Conservation (phyloP, 164 flowering plant species). For the Umbilicus rupestris region DNA sequence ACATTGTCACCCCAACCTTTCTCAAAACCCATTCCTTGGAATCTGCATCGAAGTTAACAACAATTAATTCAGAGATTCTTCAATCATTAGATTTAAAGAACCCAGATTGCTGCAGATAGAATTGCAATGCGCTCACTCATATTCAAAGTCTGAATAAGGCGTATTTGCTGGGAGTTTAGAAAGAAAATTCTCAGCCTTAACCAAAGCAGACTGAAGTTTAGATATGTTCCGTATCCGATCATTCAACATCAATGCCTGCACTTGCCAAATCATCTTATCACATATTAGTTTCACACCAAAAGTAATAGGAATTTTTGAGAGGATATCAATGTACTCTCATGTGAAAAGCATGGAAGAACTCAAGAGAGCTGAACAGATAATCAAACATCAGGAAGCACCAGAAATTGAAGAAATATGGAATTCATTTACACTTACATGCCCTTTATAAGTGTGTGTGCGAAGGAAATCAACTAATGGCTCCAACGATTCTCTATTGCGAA, state of each 20-base stretch:
- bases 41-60: conserved; percentile 23
- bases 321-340: background rate
- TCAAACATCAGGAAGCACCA: background rate
- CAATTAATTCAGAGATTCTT: background rate
- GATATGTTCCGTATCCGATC: conserved; percentile 65
- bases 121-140: conserved; percentile 36
- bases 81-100: background rate
- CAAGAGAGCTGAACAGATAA: background rate
- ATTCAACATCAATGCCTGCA: conserved; percentile 84
- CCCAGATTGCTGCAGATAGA: background rate
- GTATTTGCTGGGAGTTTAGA: conserved; percentile 54
- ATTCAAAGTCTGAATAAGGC: conserved; percentile 70
- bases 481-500: conserved; percentile 68
- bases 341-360: background rate
- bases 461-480: conserved; percentile 91
- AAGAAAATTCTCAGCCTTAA: conserved; percentile 75
- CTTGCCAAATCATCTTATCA: background rate
- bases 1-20: conserved; percentile 95
- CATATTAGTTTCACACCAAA: background rate
- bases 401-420: background rate
- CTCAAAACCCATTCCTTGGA: conserved; percentile 93
- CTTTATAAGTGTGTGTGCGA: conserved; percentile 67
- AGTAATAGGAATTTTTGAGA: background rate
- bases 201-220: conserved; percentile 51
- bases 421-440: conserved; percentile 47